These are phyloP conservation scores for Amesomyces nigricolor DNA, from an alignment of 2,329 filamentous ascomycete genomes.

Conservation along the genomic window DNA sequence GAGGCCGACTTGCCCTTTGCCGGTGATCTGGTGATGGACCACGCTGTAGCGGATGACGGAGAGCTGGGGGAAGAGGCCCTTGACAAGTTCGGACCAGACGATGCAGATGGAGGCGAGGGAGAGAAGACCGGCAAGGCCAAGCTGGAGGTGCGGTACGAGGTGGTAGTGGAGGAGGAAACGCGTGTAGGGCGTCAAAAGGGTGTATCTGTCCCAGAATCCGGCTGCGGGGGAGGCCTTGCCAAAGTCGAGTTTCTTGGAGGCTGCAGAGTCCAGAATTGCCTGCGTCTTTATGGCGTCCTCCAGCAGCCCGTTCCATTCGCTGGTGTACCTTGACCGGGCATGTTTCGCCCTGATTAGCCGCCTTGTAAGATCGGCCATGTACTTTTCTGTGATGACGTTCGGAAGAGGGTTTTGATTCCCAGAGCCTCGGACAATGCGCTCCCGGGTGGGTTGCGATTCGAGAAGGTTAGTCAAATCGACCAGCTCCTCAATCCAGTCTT, in stretches of 20 bases:
- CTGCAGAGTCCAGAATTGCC: constrained; percentile 74
- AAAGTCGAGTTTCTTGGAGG: constrained; percentile 75
- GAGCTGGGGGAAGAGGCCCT: constrained; percentile 68
- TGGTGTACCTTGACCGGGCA: constrained; percentile 72
- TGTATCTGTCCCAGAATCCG: constrained; percentile 48
- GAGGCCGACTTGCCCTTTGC: constrained; percentile 73
- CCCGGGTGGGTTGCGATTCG: constrained; percentile 48
- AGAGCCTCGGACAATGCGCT: constrained; percentile 33
- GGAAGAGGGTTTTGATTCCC: constrained; percentile 50
- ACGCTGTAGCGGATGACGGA: constrained; percentile 64
- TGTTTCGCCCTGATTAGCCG: constrained; percentile 77
- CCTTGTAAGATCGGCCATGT: constrained; percentile 82
- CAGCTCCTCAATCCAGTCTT: constrained; percentile 95
- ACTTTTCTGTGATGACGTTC: constrained; percentile 84
- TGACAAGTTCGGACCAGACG: constrained; percentile 90
- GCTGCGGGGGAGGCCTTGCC: constrained; percentile 52
- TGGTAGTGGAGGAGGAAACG: constrained; percentile 74
- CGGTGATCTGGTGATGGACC: constrained; percentile 67
- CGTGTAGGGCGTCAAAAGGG: constrained; percentile 70
- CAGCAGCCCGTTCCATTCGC: constrained; percentile 79
- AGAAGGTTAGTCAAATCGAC: constrained; percentile 68
- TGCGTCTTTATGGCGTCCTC: constrained; percentile 70
- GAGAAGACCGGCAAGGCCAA: constrained; percentile 61
- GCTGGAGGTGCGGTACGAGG: constrained; percentile 61
- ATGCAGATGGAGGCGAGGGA: constrained; percentile 73